A percentile compares a stretch with the other conserved stretches of the same genome.
Conservation (phyloP, 140 eudicot species). For the Cichorium intybus region DNA sequence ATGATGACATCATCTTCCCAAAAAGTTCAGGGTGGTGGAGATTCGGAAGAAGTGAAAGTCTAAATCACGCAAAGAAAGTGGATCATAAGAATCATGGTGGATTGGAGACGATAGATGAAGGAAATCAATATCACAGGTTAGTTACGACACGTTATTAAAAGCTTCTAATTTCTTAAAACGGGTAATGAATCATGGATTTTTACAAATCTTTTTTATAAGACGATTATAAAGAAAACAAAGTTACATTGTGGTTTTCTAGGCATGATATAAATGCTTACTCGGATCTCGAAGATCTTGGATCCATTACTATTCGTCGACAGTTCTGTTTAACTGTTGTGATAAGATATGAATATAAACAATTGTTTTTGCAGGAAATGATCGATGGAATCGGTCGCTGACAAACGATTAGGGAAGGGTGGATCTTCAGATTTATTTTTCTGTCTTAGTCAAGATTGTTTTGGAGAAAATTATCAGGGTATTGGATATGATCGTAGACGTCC, state of each 20-base stretch:
- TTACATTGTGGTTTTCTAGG: too few relatives aligned
- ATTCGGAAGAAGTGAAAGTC: conserved; percentile 52
- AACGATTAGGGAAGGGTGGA: not conserved
- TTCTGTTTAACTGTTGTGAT: not conserved
- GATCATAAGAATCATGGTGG: conserved; percentile 36
- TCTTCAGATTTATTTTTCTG: not conserved
- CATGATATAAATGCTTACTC: not conserved
- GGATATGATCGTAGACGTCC: conserved; percentile 14
- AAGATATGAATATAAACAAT: not conserved
- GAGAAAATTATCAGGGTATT: conserved; percentile 12
- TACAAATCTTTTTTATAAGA: not conserved
- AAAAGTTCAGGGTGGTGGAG: conserved; percentile 70
- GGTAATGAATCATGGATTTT: not conserved
- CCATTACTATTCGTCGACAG: not conserved
- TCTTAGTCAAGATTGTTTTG: conserved; percentile 15
- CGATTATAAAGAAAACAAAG: too few relatives aligned
- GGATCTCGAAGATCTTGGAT: conserved; percentile 8
- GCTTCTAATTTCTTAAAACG: not conserved
- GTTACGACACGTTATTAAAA: not conserved
- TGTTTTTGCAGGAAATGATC: conserved; percentile 32
- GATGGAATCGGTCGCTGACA: not conserved
- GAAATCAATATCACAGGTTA: conserved; percentile 33
- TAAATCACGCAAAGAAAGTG: conserved; percentile 37
- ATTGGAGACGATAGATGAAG: conserved; percentile 63
- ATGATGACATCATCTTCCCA: conserved; percentile 34